Conservation (phyloP, 2,329 filamentous ascomycete species). For the Talaromyces sp. region DNA sequence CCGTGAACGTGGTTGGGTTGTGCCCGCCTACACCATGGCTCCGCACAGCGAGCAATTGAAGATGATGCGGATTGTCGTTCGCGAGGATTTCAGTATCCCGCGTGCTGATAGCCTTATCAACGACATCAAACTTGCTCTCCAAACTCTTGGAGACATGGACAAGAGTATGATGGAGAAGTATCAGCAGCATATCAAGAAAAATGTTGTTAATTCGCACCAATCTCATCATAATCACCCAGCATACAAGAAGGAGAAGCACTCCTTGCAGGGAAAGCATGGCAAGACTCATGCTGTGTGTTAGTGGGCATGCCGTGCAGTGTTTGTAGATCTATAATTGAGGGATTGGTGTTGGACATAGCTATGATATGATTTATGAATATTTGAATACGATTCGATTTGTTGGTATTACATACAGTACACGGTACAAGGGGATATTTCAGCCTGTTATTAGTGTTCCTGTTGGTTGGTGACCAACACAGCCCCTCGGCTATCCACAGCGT, state of each 20-base stretch:
- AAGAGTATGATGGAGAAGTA: conserved; percentile 64
- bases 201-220: conserved; percentile 52
- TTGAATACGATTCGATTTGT: not conserved
- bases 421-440: not conserved
- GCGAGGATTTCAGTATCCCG: conserved; percentile 82
- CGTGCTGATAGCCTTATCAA: conserved; percentile 72
- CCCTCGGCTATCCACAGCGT: not conserved
- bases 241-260: conserved; percentile 72
- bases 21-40: conserved; percentile 96
- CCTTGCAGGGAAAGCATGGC: conserved; percentile 79
- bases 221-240: conserved; percentile 47
- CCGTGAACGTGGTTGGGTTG: conserved; percentile 82
- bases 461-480: not conserved
- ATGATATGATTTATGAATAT: not conserved
- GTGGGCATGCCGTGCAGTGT: not conserved
- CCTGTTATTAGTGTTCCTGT: not conserved
- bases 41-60: conserved; percentile 78
- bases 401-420: not conserved
- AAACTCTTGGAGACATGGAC: conserved; percentile 69
- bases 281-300: conserved; percentile 87
- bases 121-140: conserved; percentile 73
- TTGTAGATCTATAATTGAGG: not conserved
- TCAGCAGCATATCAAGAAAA: conserved; percentile 55
- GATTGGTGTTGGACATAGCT: not conserved
- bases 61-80: conserved; percentile 86